phyloP scores from a whole-genome alignment of 176 grass and related monocot genomes.

The Areca catechu region DNA sequence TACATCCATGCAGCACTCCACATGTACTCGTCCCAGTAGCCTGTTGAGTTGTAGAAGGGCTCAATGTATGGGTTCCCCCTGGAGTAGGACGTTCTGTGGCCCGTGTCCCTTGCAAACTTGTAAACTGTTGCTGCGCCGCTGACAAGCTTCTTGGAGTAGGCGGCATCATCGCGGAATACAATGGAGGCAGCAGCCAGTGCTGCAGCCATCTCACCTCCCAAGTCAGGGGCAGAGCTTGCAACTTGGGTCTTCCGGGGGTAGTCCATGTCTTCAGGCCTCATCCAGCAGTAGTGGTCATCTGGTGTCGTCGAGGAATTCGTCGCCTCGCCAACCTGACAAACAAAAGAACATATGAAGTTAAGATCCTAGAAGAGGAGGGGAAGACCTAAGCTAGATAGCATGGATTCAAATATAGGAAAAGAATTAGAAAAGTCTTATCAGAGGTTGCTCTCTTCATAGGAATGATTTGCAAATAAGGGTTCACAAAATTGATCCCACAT shows the following conservation, averaged over 20 bases:
- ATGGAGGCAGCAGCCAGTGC: constrained; percentile 88
- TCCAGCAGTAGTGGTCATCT: constrained; percentile 90
- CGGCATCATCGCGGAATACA: constrained; percentile 83
- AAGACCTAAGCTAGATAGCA: too few species aligned
- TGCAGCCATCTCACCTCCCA: constrained; percentile 80
- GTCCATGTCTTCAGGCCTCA: constrained; percentile 74
- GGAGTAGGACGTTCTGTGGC: constrained; percentile 45
- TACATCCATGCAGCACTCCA: constrained; percentile 90
- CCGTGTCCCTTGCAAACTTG: constrained; percentile 61
- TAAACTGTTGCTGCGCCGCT: constrained; percentile 68
- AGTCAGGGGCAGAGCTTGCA: constrained; percentile 44
- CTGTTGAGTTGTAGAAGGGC: constrained; percentile 82
- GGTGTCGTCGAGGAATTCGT: too few species aligned
- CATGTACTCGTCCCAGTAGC: constrained; percentile 92
- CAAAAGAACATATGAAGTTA: too few species aligned
- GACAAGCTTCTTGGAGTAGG: constrained; percentile 76
- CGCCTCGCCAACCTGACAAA: too few species aligned
- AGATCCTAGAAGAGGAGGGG: too few species aligned
- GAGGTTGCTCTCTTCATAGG: too few species aligned
- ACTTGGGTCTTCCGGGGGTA: constrained; percentile 71
- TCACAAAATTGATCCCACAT: too few species aligned
- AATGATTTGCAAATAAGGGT: too few species aligned
- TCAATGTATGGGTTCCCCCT: constrained; percentile 58
- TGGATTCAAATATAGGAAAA: too few species aligned
- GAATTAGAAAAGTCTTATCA: too few species aligned